These are phyloP conservation scores for Colletotrichum lini DNA, from an alignment of 2,329 filamentous ascomycete genomes.

Conservation along the genomic window DNA sequence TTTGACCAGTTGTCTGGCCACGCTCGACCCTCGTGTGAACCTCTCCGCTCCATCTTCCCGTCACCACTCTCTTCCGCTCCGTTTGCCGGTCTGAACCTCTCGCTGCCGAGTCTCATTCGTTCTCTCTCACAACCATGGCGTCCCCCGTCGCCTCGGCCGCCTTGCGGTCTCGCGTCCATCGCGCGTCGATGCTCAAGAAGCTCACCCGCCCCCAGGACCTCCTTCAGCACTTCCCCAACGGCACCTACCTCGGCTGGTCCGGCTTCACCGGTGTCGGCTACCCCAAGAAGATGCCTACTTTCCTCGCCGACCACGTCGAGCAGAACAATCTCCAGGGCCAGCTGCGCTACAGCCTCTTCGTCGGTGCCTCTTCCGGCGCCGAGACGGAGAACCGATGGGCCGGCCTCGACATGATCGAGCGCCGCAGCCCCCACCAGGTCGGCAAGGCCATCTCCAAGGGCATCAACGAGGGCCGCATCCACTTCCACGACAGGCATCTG, in stretches of 20 bases:
- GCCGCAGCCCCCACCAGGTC: conserved; percentile 87
- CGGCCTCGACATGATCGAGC: conserved; percentile 89
- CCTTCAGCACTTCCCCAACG: conserved; percentile 85
- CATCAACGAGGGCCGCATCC: conserved; percentile 89
- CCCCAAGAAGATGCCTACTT: conserved; percentile 88
- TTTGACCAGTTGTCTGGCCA: conserved; percentile 11
- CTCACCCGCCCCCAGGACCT: conserved; percentile 84
- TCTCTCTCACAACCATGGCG: conserved; percentile 55
- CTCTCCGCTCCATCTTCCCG: conserved; percentile 11
- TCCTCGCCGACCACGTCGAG: conserved; percentile 90
- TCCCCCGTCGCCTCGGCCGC: conserved; percentile 76
- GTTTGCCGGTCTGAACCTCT: not conserved
- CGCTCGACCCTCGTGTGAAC: conserved; percentile 16
- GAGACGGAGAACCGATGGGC: conserved; percentile 96
- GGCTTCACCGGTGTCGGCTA: conserved; percentile 93
- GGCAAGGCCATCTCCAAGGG: conserved; percentile 92
- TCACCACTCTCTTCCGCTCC: not conserved
- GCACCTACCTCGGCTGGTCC: conserved; percentile 90
- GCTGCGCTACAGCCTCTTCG: conserved; percentile 89
- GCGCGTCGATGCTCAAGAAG: conserved; percentile 85
- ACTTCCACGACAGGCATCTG: conserved; percentile 95
- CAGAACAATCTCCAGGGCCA: conserved; percentile 87
- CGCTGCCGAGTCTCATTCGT: not conserved
- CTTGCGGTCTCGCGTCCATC: conserved; percentile 81
- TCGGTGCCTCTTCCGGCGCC: conserved; percentile 89